Evolutionary conservation across 2,329 filamentous ascomycete species (phyloP).

Genomic region (Cyphellophora attinorum): DNA sequence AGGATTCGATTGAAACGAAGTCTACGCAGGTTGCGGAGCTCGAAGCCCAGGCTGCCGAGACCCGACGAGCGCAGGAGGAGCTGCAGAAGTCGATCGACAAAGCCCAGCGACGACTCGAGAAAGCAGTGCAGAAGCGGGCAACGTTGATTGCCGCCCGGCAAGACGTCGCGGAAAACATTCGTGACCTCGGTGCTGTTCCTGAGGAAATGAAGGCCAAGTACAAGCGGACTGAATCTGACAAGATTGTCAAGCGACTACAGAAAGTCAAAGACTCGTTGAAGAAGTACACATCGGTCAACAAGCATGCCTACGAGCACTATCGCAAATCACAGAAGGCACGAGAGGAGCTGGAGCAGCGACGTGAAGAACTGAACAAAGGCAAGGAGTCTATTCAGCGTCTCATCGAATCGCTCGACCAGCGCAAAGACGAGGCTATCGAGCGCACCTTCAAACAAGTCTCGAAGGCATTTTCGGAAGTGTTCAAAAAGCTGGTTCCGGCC

Average conservation of each 20-base stretch:
- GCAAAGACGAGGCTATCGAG: slow-evolving; percentile 96
- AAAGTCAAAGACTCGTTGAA: slow-evolving; percentile 89
- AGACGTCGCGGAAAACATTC: slow-evolving; percentile 79
- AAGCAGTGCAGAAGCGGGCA: slow-evolving; percentile 80
- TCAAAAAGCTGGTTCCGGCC: slow-evolving; percentile 88
- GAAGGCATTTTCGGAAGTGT: slow-evolving; percentile 83
- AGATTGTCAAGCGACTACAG: slow-evolving; percentile 65
- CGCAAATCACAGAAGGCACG: slow-evolving; percentile 92
- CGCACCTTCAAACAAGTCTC: slow-evolving; percentile 98
- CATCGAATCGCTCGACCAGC: slow-evolving; percentile 82
- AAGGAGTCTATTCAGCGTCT: slow-evolving; percentile 84
- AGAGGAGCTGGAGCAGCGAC: slow-evolving; percentile 72
- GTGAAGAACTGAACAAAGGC: slow-evolving; percentile 77
- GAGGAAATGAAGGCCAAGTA: slow-evolving; percentile 93
- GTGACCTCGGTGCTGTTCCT: slow-evolving; percentile 83
- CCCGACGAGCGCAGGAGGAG: slow-evolving; percentile 64
- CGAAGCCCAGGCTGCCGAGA: slow-evolving; percentile 50
- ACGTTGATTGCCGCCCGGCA: slow-evolving; percentile 65
- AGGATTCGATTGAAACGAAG: slow-evolving; percentile 57
- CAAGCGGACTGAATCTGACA: slow-evolving; percentile 68
- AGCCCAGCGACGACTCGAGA: slow-evolving; percentile 83
- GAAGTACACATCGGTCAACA: slow-evolving; percentile 81
- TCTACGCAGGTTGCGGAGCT: slow-evolving; percentile 47
- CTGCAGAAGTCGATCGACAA: slow-evolving; percentile 70
- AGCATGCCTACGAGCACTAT: slow-evolving; percentile 98